Percentiles rank a stretch among this genome's conserved stretches.
Conservation (phyloP, 495 filamentous ascomycete species). For the Xylaria scruposa region DNA sequence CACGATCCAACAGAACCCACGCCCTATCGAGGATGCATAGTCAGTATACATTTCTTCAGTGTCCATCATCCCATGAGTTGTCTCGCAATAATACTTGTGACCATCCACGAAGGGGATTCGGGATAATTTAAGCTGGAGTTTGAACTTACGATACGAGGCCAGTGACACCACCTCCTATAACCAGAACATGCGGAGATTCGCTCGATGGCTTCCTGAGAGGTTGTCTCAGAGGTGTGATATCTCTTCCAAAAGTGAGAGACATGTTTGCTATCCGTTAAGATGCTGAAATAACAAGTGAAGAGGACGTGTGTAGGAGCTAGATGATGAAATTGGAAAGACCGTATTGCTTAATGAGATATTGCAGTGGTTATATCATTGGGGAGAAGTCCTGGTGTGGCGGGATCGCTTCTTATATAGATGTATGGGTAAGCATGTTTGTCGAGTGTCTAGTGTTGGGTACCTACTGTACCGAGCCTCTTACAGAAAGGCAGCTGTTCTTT, state of each 20-base stretch:
- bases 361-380: slow-evolving; percentile 2
- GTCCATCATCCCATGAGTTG: background rate
- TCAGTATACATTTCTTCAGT: slow-evolving; percentile 24
- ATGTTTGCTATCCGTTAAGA: slow-evolving; percentile 30
- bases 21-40: slow-evolving; percentile 30
- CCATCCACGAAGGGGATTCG: background rate
- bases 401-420: slow-evolving; percentile 2
- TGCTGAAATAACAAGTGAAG: background rate
- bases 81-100: background rate
- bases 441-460: slow-evolving; percentile 14
- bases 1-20: slow-evolving; percentile 57
- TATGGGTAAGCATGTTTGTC: background rate
- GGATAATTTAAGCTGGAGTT: background rate
- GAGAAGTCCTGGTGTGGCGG: background rate
- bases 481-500: background rate
- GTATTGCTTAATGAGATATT: background rate
- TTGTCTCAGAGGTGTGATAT: slow-evolving; percentile 39
- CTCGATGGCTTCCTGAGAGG: slow-evolving; percentile 35
- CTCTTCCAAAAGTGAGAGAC: slow-evolving; percentile 41
- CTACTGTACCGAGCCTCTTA: slow-evolving; percentile 15
- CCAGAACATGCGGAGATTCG: slow-evolving; percentile 45
- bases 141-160: slow-evolving; percentile 47
- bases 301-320: background rate
- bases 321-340: background rate
- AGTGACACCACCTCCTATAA: slow-evolving; percentile 57